Evolutionary conservation across 352 stramenopile genomes (phyloP).

Genomic region (Aphanomyces cochlioides): DNA sequence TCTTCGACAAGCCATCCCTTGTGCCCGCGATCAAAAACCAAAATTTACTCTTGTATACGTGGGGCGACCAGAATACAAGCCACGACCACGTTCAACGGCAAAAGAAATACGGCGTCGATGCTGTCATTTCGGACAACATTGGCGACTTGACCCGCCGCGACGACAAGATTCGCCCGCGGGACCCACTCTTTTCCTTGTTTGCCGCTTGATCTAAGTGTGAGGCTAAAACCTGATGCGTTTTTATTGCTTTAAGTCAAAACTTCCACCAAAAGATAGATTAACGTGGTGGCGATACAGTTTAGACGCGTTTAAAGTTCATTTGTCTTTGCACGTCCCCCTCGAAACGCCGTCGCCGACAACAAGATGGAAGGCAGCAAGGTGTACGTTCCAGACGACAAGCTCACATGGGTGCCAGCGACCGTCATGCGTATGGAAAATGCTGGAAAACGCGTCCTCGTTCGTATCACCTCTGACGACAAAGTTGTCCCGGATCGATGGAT

Average conservation of each 20-base stretch:
- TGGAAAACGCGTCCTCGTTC: slow-evolving; percentile 66
- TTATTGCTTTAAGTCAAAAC: too few relatives aligned
- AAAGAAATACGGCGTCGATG: slow-evolving; percentile 63
- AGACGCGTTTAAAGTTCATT: neutral
- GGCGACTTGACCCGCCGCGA: slow-evolving; percentile 60
- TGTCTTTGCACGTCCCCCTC: neutral
- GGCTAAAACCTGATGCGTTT: neutral
- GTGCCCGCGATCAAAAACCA: slow-evolving; percentile 51
- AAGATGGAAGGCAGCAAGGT: slow-evolving; percentile 74
- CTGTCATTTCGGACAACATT: slow-evolving; percentile 81
- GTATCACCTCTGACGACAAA: slow-evolving; percentile 34
- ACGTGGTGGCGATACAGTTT: neutral
- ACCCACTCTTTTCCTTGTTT: neutral
- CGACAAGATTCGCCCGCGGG: neutral
- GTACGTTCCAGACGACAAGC: slow-evolving; percentile 75
- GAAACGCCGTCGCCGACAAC: neutral
- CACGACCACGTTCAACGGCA: slow-evolving; percentile 64
- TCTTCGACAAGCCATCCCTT: slow-evolving; percentile 54
- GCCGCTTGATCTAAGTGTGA: neutral
- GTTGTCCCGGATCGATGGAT: slow-evolving; percentile 49
- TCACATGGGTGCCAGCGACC: slow-evolving; percentile 77
- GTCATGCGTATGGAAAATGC: slow-evolving; percentile 57
- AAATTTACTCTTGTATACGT: slow-evolving; percentile 51
- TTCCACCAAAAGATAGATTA: too few relatives aligned
- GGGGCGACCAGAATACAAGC: slow-evolving; percentile 78